Percentiles rank a stretch among this genome's conserved stretches.
phyloP scores from a whole-genome alignment of 345 rosid genomes.

The Boechera divaricarpa region DNA sequence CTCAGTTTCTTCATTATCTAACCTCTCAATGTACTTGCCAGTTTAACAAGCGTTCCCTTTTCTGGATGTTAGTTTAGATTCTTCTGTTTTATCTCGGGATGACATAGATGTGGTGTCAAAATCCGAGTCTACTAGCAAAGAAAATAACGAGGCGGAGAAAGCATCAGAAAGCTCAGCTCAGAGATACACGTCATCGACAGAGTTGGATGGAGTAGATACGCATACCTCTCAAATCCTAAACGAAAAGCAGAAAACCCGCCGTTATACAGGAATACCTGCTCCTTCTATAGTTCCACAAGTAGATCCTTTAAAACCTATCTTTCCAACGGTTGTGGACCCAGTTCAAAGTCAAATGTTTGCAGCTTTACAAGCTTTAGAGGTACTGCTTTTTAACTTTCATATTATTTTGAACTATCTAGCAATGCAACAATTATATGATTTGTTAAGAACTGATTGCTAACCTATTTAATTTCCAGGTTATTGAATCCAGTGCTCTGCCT shows the following conservation, averaged over 20 bases:
- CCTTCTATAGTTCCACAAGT: conserved; percentile 73
- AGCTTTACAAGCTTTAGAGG: conserved; percentile 89
- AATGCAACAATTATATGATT: not conserved
- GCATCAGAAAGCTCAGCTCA: conserved; percentile 40
- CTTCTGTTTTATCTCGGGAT: conserved; percentile 23
- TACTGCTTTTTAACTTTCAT: conserved; percentile 32
- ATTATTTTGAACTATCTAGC: not conserved
- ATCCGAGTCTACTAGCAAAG: conserved; percentile 40
- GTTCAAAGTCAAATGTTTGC: conserved; percentile 81
- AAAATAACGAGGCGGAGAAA: conserved; percentile 42
- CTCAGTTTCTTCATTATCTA: not conserved
- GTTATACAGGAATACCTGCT: conserved; percentile 80
- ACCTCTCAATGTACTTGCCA: conserved; percentile 11
- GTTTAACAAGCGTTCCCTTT: conserved; percentile 21
- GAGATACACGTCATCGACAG: conserved; percentile 42
- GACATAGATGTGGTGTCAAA: conserved; percentile 32
- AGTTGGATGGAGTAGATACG: conserved; percentile 45
- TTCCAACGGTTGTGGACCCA: conserved; percentile 76
- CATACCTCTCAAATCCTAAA: conserved; percentile 42
- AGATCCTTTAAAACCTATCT: conserved; percentile 66
- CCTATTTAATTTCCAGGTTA: conserved; percentile 57
- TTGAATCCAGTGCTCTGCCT: conserved; percentile 77
- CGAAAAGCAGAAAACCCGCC: conserved; percentile 38
- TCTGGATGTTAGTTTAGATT: conserved; percentile 41
- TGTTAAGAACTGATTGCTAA: conserved; percentile 9